Conservation (phyloP, 768 basidiomycete species). For the Sarcodon sp. region DNA sequence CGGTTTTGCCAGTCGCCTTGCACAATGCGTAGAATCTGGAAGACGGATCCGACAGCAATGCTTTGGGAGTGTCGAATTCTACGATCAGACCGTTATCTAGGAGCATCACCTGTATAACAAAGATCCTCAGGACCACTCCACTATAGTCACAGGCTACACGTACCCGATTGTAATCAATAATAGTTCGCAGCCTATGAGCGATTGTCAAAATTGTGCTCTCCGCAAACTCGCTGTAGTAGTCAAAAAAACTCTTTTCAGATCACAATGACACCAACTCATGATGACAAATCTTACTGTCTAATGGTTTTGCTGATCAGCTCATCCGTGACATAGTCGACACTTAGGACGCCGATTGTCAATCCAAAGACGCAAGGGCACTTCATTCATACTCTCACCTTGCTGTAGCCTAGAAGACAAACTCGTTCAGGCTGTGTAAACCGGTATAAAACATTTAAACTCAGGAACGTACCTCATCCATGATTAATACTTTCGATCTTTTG, state of each 20-base stretch:
- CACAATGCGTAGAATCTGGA: constrained; percentile 60
- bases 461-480: constrained; percentile 69
- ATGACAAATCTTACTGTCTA: constrained; percentile 40
- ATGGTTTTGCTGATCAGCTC: constrained; percentile 78
- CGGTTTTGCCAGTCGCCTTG: constrained; percentile 60
- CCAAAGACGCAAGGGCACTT: background rate
- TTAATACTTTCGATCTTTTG: constrained; percentile 60
- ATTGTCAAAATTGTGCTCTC: constrained; percentile 76
- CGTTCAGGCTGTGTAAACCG: too few relatives aligned
- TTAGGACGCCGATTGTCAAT: constrained; percentile 6
- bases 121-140: too few relatives aligned
- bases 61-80: constrained; percentile 59
- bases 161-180: constrained; percentile 73
- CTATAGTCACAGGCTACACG: too few relatives aligned
- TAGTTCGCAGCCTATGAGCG: constrained; percentile 66
- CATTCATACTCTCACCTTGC: too few relatives aligned
- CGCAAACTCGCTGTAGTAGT: constrained; percentile 46
- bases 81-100: constrained; percentile 68
- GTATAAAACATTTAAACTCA: background rate
- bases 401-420: too few relatives aligned
- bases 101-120: constrained; percentile 26
- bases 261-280: background rate
- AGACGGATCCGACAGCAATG: constrained; percentile 37
- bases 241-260: too few relatives aligned
- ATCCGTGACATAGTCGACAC: constrained; percentile 81